These are phyloP conservation scores for Alternaria sp. DNA, from an alignment of 2,329 filamentous ascomycete genomes.

Conservation along the genomic window DNA sequence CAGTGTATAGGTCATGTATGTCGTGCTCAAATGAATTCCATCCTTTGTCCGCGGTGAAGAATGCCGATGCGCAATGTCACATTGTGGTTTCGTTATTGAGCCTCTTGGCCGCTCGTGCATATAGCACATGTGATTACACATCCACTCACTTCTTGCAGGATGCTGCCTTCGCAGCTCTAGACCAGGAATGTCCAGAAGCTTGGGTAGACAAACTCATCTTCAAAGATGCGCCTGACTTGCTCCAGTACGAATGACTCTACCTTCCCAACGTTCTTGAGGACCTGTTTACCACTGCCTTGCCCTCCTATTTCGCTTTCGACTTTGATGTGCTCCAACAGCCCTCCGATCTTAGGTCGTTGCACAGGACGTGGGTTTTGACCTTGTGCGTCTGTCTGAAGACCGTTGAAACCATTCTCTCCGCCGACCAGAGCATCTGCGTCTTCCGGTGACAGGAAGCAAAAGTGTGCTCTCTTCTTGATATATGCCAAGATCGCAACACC, in stretches of 20 bases:
- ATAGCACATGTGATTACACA: constrained; percentile 1
- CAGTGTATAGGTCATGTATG: constrained; percentile 29
- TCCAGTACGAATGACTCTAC: constrained; percentile 97
- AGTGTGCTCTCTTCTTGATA: constrained; percentile 87
- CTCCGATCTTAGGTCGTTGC: constrained; percentile 66
- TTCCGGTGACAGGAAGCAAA: constrained; percentile 93
- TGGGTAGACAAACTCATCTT: constrained; percentile 98
- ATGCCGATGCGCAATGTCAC: constrained; percentile 10
- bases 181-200: constrained; percentile 98
- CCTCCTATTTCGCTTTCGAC: constrained; percentile 98
- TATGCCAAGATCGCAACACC: constrained; percentile 92
- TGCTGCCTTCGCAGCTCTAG: constrained; percentile 51
- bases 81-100: constrained; percentile 1
- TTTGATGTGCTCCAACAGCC: constrained; percentile 87
- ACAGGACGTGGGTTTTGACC: constrained; percentile 35
- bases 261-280: constrained; percentile 97
- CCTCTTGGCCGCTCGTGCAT: neutral
- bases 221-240: constrained; percentile 95
- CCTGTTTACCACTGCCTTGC: constrained; percentile 89
- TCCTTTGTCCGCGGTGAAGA: constrained; percentile 10
- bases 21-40: constrained; percentile 9
- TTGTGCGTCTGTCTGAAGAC: constrained; percentile 36
- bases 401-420: constrained; percentile 51
- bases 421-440: constrained; percentile 78
- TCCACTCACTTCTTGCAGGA: neutral